A percentile compares a stretch with the other conserved stretches of the same genome.
Conservation (phyloP, 2,329 filamentous ascomycete species). For the Hymenoscyphus fraxineus region DNA sequence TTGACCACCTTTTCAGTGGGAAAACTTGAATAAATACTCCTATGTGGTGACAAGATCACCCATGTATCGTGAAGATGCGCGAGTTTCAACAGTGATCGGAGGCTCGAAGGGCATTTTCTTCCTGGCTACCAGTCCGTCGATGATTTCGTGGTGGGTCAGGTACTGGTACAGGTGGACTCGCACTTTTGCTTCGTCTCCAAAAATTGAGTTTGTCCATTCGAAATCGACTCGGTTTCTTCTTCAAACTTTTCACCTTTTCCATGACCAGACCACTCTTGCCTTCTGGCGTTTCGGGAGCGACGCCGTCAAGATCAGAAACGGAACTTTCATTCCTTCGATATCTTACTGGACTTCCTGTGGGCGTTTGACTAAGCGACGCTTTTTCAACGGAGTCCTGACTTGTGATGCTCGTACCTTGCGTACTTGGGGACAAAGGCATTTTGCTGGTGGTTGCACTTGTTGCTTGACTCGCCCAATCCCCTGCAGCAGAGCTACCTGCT, state of each 20-base stretch:
- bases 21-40: neutral
- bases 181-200: slow-evolving; percentile 34
- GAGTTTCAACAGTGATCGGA: neutral
- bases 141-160: slow-evolving; percentile 8
- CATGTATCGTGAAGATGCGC: neutral
- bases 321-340: slow-evolving; percentile 25
- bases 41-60: neutral
- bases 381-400: slow-evolving; percentile 41
- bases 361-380: slow-evolving; percentile 15
- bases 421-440: slow-evolving; percentile 62
- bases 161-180: slow-evolving; percentile 28
- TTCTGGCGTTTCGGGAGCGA: slow-evolving; percentile 9
- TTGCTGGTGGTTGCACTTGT: slow-evolving; percentile 62
- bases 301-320: neutral
- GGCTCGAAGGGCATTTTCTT: slow-evolving; percentile 4
- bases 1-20: neutral
- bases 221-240: slow-evolving; percentile 61
- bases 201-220: slow-evolving; percentile 48
- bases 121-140: slow-evolving; percentile 11
- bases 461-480: slow-evolving; percentile 60
- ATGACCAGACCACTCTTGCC: slow-evolving; percentile 42
- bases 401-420: slow-evolving; percentile 61
- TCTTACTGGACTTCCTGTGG: slow-evolving; percentile 29
- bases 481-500: slow-evolving; percentile 52
- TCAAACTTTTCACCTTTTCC: slow-evolving; percentile 47